Percentiles rank a stretch among this genome's conserved stretches.
Conservation (phyloP, 2,329 filamentous ascomycete genomes). For the Chalara sp. region DNA sequence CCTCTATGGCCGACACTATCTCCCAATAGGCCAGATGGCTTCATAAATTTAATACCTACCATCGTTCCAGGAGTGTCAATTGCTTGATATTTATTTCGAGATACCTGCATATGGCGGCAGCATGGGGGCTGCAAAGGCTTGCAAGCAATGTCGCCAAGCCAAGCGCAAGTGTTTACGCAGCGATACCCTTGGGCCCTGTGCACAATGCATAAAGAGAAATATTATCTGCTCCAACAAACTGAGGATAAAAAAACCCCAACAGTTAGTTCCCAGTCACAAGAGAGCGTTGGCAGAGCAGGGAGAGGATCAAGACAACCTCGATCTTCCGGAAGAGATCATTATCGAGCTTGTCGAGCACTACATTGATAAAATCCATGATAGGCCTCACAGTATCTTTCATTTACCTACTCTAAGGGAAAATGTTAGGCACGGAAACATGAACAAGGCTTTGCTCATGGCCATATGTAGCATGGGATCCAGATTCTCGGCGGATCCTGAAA, state of each 20-base stretch:
- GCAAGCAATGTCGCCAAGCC: not conserved
- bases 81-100: too few relatives aligned
- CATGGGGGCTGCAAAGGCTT: not conserved
- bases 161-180: not conserved
- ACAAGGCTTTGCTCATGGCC: constrained; percentile 1
- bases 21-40: too few relatives aligned
- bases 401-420: constrained; percentile 7
- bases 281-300: not conserved
- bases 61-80: too few relatives aligned
- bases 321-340: not conserved
- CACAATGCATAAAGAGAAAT: not conserved
- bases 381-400: constrained; percentile 23
- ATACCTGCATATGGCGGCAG: too few relatives aligned
- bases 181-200: not conserved
- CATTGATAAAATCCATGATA: constrained; percentile 19
- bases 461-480: constrained; percentile 5
- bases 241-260: not conserved
- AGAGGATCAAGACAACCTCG: not conserved
- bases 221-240: not conserved
- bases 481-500: constrained; percentile 2
- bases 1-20: too few relatives aligned
- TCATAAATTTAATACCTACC: too few relatives aligned
- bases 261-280: not conserved
- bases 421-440: constrained; percentile 4
- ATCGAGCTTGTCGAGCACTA: constrained; percentile 21